Base-by-base conservation (phyloP, 2,329 filamentous ascomycete species). In the Tricladium varicosporioides region DNA sequence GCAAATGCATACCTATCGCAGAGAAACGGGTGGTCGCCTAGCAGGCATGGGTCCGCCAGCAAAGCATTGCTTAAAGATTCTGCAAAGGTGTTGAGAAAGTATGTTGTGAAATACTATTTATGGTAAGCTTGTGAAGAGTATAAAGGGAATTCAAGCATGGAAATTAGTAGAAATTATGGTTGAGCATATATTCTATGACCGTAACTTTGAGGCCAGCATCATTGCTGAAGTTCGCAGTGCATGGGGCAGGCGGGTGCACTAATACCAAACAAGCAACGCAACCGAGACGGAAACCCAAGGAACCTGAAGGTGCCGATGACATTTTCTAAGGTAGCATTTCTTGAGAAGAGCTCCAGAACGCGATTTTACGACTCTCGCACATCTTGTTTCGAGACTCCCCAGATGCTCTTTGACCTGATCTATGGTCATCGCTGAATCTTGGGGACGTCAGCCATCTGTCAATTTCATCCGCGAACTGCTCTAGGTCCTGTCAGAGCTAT, bases 341-440 rank as follows among this genome's bases (percentile, higher is more conserved):
- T 27, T 19, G 32, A 16, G 18, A 10, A n/a, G 14, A 33, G 22
- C n/a, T 40, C 44, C 13, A n/a, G 7, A 32, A 45, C 45, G 33
- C 45, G 22, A 56, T 19, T 50, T 46, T 42, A 56, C 53, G 15
- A 51, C 48, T 48, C 40, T 32, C n/a, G 48, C 55, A 56, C 48
- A 58, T 47, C 43, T 33, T 42, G 45, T 22, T 52, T 42, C 49
- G 58, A 63, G 66, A 67, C 66, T 68, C 67, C 69, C 67, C 67
- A 65, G 67, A 69, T 68, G 58, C 62, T 69, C 66, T 67, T 70
- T 69, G 66, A 69, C 67, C 66, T 62, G 53, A 48, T 50, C 50
- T 33, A 55, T 61, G 69, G 69, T 69, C 67, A 67, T 65, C 64
- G 69, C 69, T 69, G 59, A 70, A 69, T 69, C 68, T 70, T 69